A percentile compares a stretch with the other conserved stretches of the same genome.
Conservation (phyloP, 2,329 filamentous ascomycete species). For the Akanthomyces uredinophilus region DNA sequence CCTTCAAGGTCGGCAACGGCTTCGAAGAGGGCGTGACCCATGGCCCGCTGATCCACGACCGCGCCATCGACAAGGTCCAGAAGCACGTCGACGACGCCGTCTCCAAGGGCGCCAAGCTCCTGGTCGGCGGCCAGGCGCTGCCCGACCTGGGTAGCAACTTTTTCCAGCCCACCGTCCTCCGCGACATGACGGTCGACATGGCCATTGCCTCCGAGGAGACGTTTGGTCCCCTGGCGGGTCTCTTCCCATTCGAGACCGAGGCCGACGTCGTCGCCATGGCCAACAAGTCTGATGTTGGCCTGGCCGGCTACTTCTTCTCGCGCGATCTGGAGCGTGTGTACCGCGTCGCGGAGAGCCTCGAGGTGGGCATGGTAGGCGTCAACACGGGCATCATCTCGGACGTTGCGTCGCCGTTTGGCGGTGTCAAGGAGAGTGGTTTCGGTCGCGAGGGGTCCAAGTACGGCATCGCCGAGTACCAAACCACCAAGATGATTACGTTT, state of each 20-base stretch:
- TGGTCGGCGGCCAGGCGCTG: slow-evolving; percentile 69
- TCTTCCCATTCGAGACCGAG: slow-evolving; percentile 86
- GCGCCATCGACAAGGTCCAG: slow-evolving; percentile 74
- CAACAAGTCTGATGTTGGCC: slow-evolving; percentile 76
- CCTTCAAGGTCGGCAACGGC: slow-evolving; percentile 71
- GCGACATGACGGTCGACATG: slow-evolving; percentile 83
- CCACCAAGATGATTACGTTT: slow-evolving; percentile 60
- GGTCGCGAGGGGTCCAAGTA: slow-evolving; percentile 74
- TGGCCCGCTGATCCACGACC: slow-evolving; percentile 78
- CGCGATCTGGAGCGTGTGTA: slow-evolving; percentile 53
- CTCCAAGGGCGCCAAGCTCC: slow-evolving; percentile 68
- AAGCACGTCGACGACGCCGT: slow-evolving; percentile 75
- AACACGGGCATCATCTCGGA: slow-evolving; percentile 68
- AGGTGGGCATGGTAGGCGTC: slow-evolving; percentile 84
- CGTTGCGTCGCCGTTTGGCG: slow-evolving; percentile 62
- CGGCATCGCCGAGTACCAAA: slow-evolving; percentile 70
- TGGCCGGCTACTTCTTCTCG: slow-evolving; percentile 93
- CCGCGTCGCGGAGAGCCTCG: slow-evolving; percentile 62
- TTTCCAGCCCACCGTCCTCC: slow-evolving; percentile 83
- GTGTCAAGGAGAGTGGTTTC: slow-evolving; percentile 78
- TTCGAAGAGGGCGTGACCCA: slow-evolving; percentile 68
- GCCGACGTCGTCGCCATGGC: slow-evolving; percentile 81
- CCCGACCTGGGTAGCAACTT: slow-evolving; percentile 77
- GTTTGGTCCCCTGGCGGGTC: slow-evolving; percentile 85
- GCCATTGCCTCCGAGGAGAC: slow-evolving; percentile 82